These are phyloP conservation scores for Akanthomyces uredinophilus DNA, from an alignment of 2,329 filamentous ascomycete genomes.

Conservation along the genomic window DNA sequence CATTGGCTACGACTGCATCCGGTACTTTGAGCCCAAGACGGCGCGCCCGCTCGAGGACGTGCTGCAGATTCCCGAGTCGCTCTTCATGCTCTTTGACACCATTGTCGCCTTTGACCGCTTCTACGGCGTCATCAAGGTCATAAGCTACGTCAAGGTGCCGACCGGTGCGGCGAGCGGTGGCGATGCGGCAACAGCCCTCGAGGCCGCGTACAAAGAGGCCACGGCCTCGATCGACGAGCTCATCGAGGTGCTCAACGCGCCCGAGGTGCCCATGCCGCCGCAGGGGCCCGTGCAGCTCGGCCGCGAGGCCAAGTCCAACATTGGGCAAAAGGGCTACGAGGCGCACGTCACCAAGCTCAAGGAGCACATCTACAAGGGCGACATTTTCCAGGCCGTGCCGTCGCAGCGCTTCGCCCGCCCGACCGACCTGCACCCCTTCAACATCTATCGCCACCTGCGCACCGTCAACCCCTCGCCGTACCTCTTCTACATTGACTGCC, in stretches of 20 bases:
- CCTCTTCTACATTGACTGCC: constrained; percentile 91
- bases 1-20: constrained; percentile 94
- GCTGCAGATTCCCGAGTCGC: constrained; percentile 80
- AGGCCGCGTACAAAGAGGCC: constrained; percentile 60
- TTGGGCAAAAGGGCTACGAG: constrained; percentile 85
- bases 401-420: constrained; percentile 89
- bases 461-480: constrained; percentile 98
- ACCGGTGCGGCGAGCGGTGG: constrained; percentile 31
- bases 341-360: constrained; percentile 81
- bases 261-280: constrained; percentile 70
- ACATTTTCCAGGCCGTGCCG: constrained; percentile 97
- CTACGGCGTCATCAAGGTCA: constrained; percentile 48
- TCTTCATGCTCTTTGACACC: constrained; percentile 97
- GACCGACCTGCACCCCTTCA: constrained; percentile 91
- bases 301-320: constrained; percentile 84
- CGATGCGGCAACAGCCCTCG: constrained; percentile 28
- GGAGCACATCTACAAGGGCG: constrained; percentile 81
- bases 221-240: constrained; percentile 59
- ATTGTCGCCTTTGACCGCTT: constrained; percentile 88
- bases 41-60: constrained; percentile 82
- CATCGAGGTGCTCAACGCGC: constrained; percentile 65
- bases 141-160: constrained; percentile 68
- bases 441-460: constrained; percentile 91
- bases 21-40: constrained; percentile 98
- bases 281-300: constrained; percentile 68